Evolutionary conservation across 2,329 filamentous ascomycete species (phyloP), one percentile per base, ranked within the genome.

Genomic region (Beauveria asiatica): DNA sequence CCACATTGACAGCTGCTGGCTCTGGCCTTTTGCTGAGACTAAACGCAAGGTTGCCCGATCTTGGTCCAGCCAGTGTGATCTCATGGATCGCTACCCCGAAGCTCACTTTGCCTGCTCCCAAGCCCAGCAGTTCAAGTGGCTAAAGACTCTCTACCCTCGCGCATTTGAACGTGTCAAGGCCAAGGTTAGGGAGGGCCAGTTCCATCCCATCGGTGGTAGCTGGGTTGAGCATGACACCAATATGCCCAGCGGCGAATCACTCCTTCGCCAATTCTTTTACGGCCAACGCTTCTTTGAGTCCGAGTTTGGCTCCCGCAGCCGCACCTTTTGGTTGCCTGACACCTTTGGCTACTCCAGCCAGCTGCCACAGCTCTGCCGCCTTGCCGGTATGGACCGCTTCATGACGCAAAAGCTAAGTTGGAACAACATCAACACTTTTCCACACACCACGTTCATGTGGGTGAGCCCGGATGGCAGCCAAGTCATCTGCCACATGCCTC

Each of bases 221-320:
- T 99, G 94, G 94, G 93, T 99, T 17, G 94, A 99, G 71, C 94
- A 99, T 70, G 94, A 99, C 71, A 99, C 94, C 64, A 99, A 99
- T 70, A 83, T 99, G 81, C 94, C 94, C 0, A 93, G 92, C 68
- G 94, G 94, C 52, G 94, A 99, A 75, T 96, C 93, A 2, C 82
- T 99, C 42, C 88, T 94, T 51, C 85, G 94, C 46, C 94, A 99
- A 71, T 99, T 99, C 70, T 73, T 99, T 53, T 97, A 97, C 67
- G 94, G 94, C 3, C 94, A 99, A 72, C 83, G 94, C 45, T 96
- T 93, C 76, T 99, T 96, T 66, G 89, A 99, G 73, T 90, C 88
- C 72, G 86, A 90, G 66, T 99, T 99, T 71, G 94, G 94, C 48
- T 83, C 89, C 68, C 85, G 94, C 64, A 93, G 87, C 73, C 84